phyloP scores from a whole-genome alignment of 1,284 basidiomycete species.

The Trametes sp. region DNA sequence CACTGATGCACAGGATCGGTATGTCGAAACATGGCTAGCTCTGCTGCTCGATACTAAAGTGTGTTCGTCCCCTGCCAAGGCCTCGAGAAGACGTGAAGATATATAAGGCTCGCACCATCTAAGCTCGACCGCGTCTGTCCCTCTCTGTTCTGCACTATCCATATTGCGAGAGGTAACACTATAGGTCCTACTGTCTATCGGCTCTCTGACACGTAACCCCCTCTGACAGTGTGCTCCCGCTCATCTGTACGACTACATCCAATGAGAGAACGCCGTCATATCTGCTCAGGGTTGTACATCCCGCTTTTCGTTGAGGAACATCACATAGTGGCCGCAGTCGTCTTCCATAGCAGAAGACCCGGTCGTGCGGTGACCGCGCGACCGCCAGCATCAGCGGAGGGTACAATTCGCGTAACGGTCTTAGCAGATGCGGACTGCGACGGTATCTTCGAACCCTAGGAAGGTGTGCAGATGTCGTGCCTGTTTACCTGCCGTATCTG shows the following conservation, averaged over 20 bases:
- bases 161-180: neutral
- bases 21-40: slow-evolving; percentile 36
- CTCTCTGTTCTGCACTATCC: neutral
- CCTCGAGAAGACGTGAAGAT: slow-evolving; percentile 85
- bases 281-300: neutral
- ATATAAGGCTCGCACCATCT: slow-evolving; percentile 68
- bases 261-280: neutral
- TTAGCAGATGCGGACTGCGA: slow-evolving; percentile 10
- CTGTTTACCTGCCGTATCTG: slow-evolving; percentile 35
- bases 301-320: neutral
- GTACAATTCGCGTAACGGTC: neutral
- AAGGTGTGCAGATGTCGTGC: slow-evolving; percentile 29
- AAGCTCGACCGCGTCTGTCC: slow-evolving; percentile 7
- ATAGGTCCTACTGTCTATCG: neutral
- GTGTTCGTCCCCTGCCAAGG: slow-evolving; percentile 47
- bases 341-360: neutral
- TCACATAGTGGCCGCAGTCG: neutral
- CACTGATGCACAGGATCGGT: slow-evolving; percentile 82
- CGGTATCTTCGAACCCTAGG: slow-evolving; percentile 24
- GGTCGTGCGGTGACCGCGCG: slow-evolving; percentile 16
- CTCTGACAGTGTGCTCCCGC: neutral
- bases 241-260: neutral
- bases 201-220: neutral
- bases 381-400: neutral
- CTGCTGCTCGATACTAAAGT: slow-evolving; percentile 17